Base-by-base conservation (phyloP, 305 asterid genomes). In the Fraxinus sp. region DNA sequence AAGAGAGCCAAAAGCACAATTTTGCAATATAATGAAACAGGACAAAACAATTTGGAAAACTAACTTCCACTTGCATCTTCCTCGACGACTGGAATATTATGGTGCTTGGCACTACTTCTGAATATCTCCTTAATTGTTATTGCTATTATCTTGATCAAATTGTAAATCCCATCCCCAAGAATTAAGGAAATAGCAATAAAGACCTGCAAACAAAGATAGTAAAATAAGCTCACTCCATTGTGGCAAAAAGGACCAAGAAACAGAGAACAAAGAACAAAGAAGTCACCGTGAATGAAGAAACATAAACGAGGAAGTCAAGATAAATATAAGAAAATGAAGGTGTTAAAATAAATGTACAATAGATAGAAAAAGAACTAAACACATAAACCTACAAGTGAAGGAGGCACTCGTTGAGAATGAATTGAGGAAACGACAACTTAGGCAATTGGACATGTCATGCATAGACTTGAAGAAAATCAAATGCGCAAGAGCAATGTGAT, bases 91-190 rank as follows among this genome's bases (percentile, higher is more conserved):
- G 98, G 99, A 87, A 95, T 94, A 80, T 84, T 49, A 13, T 73
- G 84, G 35, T 84, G 89, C 18, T 80, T 86, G 88, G 80, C 80
- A 82, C 86, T 83, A 35, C 22, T 81, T 35, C 68, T 83, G 86
- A 90, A 90, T 79, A 93, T 86, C 89, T 91, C 97, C 87, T 78
- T 89, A 24, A 90, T n/a, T 26, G 99, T 90, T 74, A 93, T 91
- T 77, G 87, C 74, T 77, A 95, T 87, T 80, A 93, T 93, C 92
- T 96, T 96, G 66, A 93, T 75, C 92, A 96, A 88, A 89, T 94
- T 96, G 91, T 96, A 96, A 83, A 96, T 90, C 41, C 99, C 98
- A 88, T 96, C 98, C 13, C 99, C 98, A 73, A 96, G 93, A 80
- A 96, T 94, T 68, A 96, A 93, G 77, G 97, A 85, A 86, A 93